A percentile compares a stretch with the other conserved stretches of the same genome.
Evolutionary conservation across 352 stramenopile genomes (phyloP).

Genomic region (Phytophthora capsici): DNA sequence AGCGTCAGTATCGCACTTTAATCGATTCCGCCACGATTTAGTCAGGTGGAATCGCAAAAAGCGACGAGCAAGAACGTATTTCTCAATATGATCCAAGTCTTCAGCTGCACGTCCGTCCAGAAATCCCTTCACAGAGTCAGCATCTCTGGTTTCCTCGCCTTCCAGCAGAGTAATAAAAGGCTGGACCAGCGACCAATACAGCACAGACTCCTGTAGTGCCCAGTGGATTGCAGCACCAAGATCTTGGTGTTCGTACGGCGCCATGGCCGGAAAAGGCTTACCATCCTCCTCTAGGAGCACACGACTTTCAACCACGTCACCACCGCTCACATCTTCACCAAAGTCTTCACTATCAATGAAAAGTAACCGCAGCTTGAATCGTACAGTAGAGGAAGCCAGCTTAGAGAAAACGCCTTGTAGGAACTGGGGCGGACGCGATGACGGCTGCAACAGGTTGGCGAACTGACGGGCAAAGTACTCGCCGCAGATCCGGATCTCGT

Average conservation of each 20-base stretch:
- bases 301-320: conserved; percentile 11
- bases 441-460: conserved; percentile 33
- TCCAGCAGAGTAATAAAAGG: conserved; percentile 34
- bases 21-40: conserved; percentile 25
- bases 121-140: conserved; percentile 4
- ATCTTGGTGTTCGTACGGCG: conserved; percentile 73
- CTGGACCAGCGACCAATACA: conserved; percentile 45
- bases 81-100: conserved; percentile 61
- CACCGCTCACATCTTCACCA: conserved; percentile 14
- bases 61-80: conserved; percentile 59
- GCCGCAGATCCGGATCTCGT: conserved; percentile 48
- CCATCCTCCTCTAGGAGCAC: conserved; percentile 32
- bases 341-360: conserved; percentile 69
- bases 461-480: conserved; percentile 62
- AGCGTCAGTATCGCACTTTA: conserved; percentile 28
- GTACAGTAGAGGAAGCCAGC: conserved; percentile 57
- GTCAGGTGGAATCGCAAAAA: conserved; percentile 60
- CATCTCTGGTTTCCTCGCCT: background rate
- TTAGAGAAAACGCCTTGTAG: conserved; percentile 60
- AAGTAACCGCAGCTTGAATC: conserved; percentile 66
- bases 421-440: conserved; percentile 32
- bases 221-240: conserved; percentile 80
- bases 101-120: conserved; percentile 33
- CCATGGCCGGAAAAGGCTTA: conserved; percentile 35
- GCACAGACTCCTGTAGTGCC: conserved; percentile 58